Evolutionary conservation across 2,329 filamentous ascomycete species (phyloP), one percentile per base, ranked within the genome.

Genomic region (Trichoderma sp.): DNA sequence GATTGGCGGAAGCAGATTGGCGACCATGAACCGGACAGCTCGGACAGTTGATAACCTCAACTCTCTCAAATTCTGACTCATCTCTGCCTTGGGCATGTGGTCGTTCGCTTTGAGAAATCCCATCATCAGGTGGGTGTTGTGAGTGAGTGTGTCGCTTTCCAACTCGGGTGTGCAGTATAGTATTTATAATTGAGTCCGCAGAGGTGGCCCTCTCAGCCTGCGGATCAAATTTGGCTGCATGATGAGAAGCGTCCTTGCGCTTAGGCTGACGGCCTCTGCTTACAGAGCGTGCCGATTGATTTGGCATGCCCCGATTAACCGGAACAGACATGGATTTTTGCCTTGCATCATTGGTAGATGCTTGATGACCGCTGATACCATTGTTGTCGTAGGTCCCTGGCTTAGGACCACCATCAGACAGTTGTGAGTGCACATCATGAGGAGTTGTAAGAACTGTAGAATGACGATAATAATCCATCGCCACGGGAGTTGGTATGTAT

Each of bases 11-110:
- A 13, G 35, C 53, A 5, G 70, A 69, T 25, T 67, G 50, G 3
- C 59, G 57, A 22, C 71, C 71, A 34, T 72, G 71, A 5, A 73
- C 35, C 17, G 70, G 72, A 68, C 69, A 63, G 57, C 71, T 59
- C 42, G 70, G 22, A 64, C 50, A 63, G 32, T 70, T 19, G 53
- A 75, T 69, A 6, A 59, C 37, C 48, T 73, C 74, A 10, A 72
- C 67, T 27, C 68, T 67, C 15, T 73, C 72, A 19, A 70, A 71
- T 2, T 63, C 64, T 10, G 56, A 27, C 22, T 61, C 61, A 9
- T 54, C 19, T 22, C n/a, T 25, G 4, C 13, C 48, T 12, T 57
- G 61, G 42, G 48, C 17, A 4, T 53, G 22, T 35, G 29, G n/a
- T n/a, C 45, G 7, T 3, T 50, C 42, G 19, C 6, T 19, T 0